These are phyloP conservation scores for Dipteronia dyeriana DNA, from an alignment of 345 rosid species.

Conservation along the genomic window DNA sequence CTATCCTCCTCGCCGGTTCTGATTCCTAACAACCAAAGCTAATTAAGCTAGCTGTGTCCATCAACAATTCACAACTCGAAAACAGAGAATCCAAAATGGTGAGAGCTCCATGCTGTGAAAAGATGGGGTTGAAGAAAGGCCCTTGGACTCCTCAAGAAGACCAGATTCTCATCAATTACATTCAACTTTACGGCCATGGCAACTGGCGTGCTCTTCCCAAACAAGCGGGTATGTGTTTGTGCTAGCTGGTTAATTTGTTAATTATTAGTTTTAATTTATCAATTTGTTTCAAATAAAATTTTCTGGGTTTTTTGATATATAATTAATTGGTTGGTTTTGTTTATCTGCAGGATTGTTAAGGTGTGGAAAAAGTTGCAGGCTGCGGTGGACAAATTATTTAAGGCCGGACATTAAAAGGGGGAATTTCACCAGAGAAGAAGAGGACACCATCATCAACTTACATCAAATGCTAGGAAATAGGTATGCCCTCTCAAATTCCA, in stretches of 20 bases:
- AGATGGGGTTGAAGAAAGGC: constrained; percentile 76
- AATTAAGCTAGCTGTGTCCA: not conserved
- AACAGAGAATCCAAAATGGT: constrained; percentile 43
- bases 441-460: constrained; percentile 60
- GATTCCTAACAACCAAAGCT: not conserved
- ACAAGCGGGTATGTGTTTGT: constrained; percentile 49
- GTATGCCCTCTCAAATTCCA: constrained; percentile 24
- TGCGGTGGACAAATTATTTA: constrained; percentile 76
- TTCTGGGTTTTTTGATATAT: not conserved
- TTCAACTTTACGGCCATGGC: constrained; percentile 59
- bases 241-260: too few relatives aligned
- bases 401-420: constrained; percentile 86
- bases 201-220: constrained; percentile 85
- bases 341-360: constrained; percentile 57
- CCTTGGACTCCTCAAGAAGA: constrained; percentile 81
- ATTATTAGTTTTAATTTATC: too few relatives aligned
- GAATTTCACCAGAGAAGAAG: constrained; percentile 73
- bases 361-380: constrained; percentile 88
- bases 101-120: constrained; percentile 84
- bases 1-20: not conserved
- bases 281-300: too few relatives aligned
- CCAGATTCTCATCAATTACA: constrained; percentile 47
- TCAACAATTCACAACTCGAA: not conserved
- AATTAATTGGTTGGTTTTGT: not conserved
- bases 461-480: constrained; percentile 66